A percentile compares a stretch with the other conserved stretches of the same genome.
Conservation (phyloP, 2,329 filamentous ascomycete genomes). For the Westerdykella sp. region DNA sequence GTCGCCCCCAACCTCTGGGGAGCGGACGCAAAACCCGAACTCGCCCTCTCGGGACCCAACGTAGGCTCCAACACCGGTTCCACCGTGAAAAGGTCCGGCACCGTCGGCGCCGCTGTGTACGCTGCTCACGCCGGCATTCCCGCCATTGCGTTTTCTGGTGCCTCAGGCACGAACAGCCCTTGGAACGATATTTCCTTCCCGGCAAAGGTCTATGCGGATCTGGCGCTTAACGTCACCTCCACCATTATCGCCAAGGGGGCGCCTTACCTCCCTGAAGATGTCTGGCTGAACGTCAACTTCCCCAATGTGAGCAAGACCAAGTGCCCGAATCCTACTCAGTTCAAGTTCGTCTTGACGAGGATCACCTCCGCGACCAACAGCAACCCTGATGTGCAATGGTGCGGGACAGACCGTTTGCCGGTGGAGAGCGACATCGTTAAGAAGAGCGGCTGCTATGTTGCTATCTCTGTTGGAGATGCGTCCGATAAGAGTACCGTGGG, state of each 20-base stretch:
- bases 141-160: conserved; percentile 62
- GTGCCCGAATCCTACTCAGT: conserved; percentile 50
- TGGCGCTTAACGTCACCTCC: conserved; percentile 54
- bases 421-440: conserved; percentile 52
- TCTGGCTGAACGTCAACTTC: conserved; percentile 67
- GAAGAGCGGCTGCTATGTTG: conserved; percentile 52
- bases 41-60: conserved; percentile 62
- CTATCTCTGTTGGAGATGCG: conserved; percentile 58
- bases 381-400: conserved; percentile 51
- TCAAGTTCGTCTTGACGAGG: conserved; percentile 59
- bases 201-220: conserved; percentile 54
- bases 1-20: conserved; percentile 50
- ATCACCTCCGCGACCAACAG: conserved; percentile 45
- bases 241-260: conserved; percentile 50
- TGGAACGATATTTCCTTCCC: conserved; percentile 44
- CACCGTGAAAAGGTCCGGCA: conserved; percentile 52
- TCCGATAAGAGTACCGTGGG: conserved; percentile 55
- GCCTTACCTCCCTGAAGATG: conserved; percentile 56
- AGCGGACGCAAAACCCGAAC: conserved; percentile 47
- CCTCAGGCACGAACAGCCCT: conserved; percentile 44
- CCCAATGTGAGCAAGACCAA: conserved; percentile 44
- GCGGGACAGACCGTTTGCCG: conserved; percentile 51
- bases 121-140: conserved; percentile 54
- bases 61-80: conserved; percentile 55
- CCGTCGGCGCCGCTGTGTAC: conserved; percentile 59